Evolutionary conservation across 805 yeast genomes (phyloP).

Genomic region (Candida palmyrensis): DNA sequence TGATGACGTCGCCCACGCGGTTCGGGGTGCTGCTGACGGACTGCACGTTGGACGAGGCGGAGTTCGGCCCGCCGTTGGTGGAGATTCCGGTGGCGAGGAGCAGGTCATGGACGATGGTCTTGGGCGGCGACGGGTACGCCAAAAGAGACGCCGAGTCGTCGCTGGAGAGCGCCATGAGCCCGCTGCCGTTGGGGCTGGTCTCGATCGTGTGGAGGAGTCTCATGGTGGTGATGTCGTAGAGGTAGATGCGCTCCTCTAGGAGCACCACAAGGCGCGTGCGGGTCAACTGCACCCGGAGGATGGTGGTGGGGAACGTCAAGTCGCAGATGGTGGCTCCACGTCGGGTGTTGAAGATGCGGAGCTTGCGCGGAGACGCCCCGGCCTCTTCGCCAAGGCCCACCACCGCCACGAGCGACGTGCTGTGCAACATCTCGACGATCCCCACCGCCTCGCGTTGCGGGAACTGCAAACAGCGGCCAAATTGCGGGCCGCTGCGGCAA

Average conservation of each 20-base stretch:
- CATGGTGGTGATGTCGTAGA: conserved; percentile 38
- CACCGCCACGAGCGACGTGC: conserved; percentile 80
- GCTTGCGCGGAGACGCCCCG: conserved; percentile 69
- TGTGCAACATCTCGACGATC: conserved; percentile 83
- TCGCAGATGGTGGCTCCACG: conserved; percentile 45
- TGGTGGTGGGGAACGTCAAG: conserved; percentile 36
- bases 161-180: conserved; percentile 57
- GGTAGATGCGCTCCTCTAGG: conserved; percentile 39
- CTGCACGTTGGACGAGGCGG: conserved; percentile 34
- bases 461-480: conserved; percentile 28
- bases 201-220: conserved; percentile 39
- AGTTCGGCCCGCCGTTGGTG: conserved; percentile 36
- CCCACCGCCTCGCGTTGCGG: conserved; percentile 50
- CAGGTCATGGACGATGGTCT: conserved; percentile 40
- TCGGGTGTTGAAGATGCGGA: conserved; percentile 80
- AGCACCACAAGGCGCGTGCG: conserved; percentile 28
- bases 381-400: conserved; percentile 76
- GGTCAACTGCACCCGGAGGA: conserved; percentile 35
- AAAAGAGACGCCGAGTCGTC: conserved; percentile 46
- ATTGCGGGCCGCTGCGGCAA: conserved; percentile 44
- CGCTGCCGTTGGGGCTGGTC: conserved; percentile 40
- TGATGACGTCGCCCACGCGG: conserved; percentile 63
- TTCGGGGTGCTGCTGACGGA: conserved; percentile 38
- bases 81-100: conserved; percentile 36
- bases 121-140: conserved; percentile 78